Base-by-base conservation (phyloP, 345 rosid species). In the Populus davidiana region DNA sequence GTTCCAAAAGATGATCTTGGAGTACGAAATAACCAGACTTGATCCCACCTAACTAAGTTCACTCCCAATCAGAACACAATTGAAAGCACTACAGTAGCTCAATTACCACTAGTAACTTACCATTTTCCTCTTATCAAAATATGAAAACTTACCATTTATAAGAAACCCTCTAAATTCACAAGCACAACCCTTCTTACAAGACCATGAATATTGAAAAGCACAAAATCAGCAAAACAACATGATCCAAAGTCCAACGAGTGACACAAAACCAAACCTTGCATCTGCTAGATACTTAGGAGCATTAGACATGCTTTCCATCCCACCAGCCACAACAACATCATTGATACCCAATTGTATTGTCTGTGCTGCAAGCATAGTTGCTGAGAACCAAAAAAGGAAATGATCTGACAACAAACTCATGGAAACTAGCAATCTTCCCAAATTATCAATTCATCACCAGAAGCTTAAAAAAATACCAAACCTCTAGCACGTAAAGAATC, bases 221-320 rank as follows among this genome's bases (percentile, higher is more conserved):
- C 17, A 23, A 67, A 13, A 35, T 36, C 20, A 62, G 20, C 61
- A 13, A 35, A 31, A 38, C 31, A 31, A 38, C 23, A 71, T 36
- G 71, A 72, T 59, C 43, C 10, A 79, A 75, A 6, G 63, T 50
- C 31, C n/a, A 49, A 79, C 54, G 54, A 41, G 70, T 25, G 39
- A 52, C 47, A 21, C 29, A 72, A 56, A 78, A n/a, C 8, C 73
- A 72, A 84, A 92, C 99, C 99, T 93, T 65, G 97, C 97, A 80
- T 92, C 94, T 23, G 90, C 90, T 35, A 96, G 63, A 81, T 96
- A 96, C 77, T 96, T 96, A 14, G 98, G 99, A 9, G 85, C 91
- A 79, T 89, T 96, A 36, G 99, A 96, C 98, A 96, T 96, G 88
- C 91, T 96, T 86, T 96, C 99, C 99, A 92, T 96, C 81, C 99